phyloP scores from a whole-genome alignment of 345 rosid genomes.

The Abelmoschus esculentus region DNA sequence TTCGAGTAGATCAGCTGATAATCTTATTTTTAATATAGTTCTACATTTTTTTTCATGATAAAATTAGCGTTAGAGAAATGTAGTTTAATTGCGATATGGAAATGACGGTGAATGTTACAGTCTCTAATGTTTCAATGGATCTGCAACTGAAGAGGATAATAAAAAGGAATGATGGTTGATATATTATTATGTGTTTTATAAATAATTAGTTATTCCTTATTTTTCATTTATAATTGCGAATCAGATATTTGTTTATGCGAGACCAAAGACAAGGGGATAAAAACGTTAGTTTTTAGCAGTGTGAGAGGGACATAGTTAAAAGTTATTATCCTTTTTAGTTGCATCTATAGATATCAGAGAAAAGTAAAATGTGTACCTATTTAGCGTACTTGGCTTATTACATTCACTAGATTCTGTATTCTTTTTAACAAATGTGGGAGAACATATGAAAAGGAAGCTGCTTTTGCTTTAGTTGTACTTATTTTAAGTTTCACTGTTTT shows the following conservation, averaged over 20 bases:
- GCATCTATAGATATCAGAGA: not conserved
- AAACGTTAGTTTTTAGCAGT: not conserved
- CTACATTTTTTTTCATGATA: not conserved
- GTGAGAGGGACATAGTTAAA: not conserved
- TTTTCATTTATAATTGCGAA: not conserved
- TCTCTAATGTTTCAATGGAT: not conserved
- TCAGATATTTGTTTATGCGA: not conserved
- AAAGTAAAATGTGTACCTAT: not conserved
- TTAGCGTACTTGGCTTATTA: not conserved
- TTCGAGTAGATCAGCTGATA: conserved; percentile 18
- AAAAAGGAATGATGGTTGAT: not conserved
- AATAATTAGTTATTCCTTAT: not conserved
- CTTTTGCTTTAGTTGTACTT: not conserved
- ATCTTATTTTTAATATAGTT: not conserved
- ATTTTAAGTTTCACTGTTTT: not conserved
- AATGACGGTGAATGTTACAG: not conserved
- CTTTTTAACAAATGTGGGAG: not conserved
- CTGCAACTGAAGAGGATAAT: not conserved
- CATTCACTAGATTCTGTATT: not conserved
- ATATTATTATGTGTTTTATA: not conserved
- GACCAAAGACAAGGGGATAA: not conserved
- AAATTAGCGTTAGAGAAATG: not conserved
- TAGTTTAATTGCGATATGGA: not conserved
- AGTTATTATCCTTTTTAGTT: not conserved
- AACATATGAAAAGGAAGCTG: not conserved